A percentile compares a stretch with the other conserved stretches of the same genome.
These are phyloP conservation scores for Rhynchosporium secalis DNA, from an alignment of 2,329 filamentous ascomycete species.

Conservation along the genomic window DNA sequence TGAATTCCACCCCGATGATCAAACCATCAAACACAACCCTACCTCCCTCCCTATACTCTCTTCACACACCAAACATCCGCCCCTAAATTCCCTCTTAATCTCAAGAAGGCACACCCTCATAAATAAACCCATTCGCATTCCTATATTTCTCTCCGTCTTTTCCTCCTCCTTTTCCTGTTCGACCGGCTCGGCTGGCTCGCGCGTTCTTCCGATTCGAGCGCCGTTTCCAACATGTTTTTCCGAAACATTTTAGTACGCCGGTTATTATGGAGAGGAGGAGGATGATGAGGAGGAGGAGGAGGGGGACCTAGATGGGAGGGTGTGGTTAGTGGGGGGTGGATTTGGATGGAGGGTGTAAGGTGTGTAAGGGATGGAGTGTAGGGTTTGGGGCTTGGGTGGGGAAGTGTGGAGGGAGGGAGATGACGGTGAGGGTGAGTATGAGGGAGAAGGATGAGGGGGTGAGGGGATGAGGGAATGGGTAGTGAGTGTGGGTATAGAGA, in stretches of 20 bases:
- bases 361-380: no score
- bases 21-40: not conserved
- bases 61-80: not conserved
- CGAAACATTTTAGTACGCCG: slow-evolving; percentile 63
- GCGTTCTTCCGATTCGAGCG: not conserved
- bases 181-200: no score
- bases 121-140: slow-evolving; percentile 57
- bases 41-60: not conserved
- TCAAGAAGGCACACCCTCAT: slow-evolving; percentile 62
- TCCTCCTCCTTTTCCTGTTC: slow-evolving; percentile 45
- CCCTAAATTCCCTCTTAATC: not conserved
- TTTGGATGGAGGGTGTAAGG: no score
- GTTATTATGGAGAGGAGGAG: slow-evolving; percentile 60
- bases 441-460: not conserved
- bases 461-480: not conserved
- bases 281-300: slow-evolving; percentile 62
- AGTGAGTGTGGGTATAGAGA: no score
- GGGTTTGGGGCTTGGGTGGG: no score
- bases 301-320: slow-evolving; percentile 50
- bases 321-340: no score
- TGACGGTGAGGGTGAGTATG: not conserved
- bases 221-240: slow-evolving; percentile 49
- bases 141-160: slow-evolving; percentile 49
- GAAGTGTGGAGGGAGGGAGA: not conserved
- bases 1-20: no score